Percentiles rank a stretch among this genome's conserved stretches.
Evolutionary conservation across 2,329 filamentous ascomycete genomes (phyloP).

Genomic region (Pseudodiploospora longispora): DNA sequence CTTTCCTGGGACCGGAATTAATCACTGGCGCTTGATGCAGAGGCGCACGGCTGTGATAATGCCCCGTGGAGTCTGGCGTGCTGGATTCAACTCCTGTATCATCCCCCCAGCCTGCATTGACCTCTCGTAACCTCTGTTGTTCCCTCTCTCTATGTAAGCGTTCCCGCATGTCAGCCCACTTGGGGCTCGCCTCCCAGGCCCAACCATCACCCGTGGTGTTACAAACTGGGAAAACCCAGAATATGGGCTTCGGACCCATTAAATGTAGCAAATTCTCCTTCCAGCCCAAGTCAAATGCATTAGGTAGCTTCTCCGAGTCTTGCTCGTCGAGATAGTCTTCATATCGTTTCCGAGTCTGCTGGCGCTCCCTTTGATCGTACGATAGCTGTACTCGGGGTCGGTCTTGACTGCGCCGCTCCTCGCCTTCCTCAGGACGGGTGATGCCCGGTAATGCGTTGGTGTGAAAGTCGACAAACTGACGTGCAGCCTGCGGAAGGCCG

Average conservation of each 20-base stretch:
- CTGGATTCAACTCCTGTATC: slow-evolving; percentile 9
- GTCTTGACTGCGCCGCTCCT: slow-evolving; percentile 37
- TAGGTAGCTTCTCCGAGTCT: slow-evolving; percentile 79
- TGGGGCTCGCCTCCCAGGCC: slow-evolving; percentile 79
- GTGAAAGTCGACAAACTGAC: slow-evolving; percentile 74
- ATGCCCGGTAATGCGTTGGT: slow-evolving; percentile 74
- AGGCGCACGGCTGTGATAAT: slow-evolving; percentile 14
- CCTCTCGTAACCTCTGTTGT: slow-evolving; percentile 54
- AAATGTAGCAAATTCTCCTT: slow-evolving; percentile 71
- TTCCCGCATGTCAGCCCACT: slow-evolving; percentile 68
- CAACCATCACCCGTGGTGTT: slow-evolving; percentile 90
- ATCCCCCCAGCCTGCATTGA: slow-evolving; percentile 58
- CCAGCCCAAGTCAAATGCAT: slow-evolving; percentile 88
- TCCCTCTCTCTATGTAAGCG: slow-evolving; percentile 49
- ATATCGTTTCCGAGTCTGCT: slow-evolving; percentile 47
- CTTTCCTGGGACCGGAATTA: slow-evolving; percentile 22
- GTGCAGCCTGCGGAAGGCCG: slow-evolving; percentile 45
- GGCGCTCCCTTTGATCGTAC: slow-evolving; percentile 48
- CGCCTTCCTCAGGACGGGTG: slow-evolving; percentile 74
- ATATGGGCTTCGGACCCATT: slow-evolving; percentile 62
- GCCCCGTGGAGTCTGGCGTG: slow-evolving; percentile 9
- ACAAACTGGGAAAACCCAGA: slow-evolving; percentile 75
- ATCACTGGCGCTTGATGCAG: neutral
- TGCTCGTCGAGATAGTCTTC: slow-evolving; percentile 80
- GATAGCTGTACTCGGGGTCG: slow-evolving; percentile 33